Conservation (phyloP, 305 asterid genomes). For the Petunia hybrid region DNA sequence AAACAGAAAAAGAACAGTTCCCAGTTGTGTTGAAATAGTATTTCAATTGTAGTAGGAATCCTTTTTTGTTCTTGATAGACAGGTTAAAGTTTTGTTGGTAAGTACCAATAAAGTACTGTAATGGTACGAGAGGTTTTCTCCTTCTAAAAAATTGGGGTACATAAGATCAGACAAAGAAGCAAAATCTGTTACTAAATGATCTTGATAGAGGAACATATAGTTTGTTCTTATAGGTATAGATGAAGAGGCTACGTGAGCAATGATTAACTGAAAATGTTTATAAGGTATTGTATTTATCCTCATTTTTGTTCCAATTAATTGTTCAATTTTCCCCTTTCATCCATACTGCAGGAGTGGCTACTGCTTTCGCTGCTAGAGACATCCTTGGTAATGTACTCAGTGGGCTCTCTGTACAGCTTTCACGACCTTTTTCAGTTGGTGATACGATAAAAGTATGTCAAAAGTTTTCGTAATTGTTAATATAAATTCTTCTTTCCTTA, state of each 20-base stretch:
- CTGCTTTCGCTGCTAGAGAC: conserved; percentile 95
- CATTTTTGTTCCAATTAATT: conserved; percentile 9
- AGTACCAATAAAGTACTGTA: too few species aligned
- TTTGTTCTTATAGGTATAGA: not conserved
- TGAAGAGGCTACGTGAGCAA: conserved; percentile 6
- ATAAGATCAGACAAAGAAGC: too few species aligned
- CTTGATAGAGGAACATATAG: not conserved
- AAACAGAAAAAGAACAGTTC: not conserved
- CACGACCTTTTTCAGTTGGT: conserved; percentile 85
- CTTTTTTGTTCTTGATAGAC: too few species aligned
- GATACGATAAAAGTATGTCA: conserved; percentile 82
- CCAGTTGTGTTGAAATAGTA: not conserved
- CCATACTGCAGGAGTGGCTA: conserved; percentile 83
- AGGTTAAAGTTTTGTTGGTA: too few species aligned
- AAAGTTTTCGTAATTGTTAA: not conserved
- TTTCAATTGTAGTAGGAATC: not conserved
- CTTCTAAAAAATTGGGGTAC: too few species aligned
- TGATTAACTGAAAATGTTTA: not conserved
- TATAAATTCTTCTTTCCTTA: not conserved
- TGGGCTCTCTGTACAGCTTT: conserved; percentile 78
- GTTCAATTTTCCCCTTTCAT: conserved; percentile 7
- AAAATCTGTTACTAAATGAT: not conserved
- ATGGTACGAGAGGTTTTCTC: too few species aligned
- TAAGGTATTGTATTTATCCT: not conserved
- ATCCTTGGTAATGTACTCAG: conserved; percentile 91